phyloP scores from a whole-genome alignment of 129 eudicot species.

The Daucus carota region DNA sequence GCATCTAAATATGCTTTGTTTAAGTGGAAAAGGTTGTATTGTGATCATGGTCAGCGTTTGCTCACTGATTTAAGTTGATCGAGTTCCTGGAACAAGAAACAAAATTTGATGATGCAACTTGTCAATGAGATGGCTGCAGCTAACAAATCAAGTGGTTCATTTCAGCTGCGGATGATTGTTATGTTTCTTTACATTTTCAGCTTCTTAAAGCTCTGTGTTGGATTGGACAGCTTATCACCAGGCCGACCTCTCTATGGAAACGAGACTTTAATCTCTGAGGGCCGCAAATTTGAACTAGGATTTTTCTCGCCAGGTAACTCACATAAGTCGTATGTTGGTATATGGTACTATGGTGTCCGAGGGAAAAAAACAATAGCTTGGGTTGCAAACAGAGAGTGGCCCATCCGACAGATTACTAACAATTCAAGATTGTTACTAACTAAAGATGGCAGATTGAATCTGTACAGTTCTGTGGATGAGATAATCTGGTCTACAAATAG shows the following conservation, averaged over 20 bases:
- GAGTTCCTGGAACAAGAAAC: neutral
- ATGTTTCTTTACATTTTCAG: neutral
- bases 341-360: neutral
- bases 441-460: neutral
- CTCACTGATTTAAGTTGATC: neutral
- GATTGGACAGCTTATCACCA: neutral
- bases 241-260: neutral
- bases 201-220: neutral
- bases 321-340: neutral
- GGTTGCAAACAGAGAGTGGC: conserved; percentile 3
- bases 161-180: neutral
- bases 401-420: neutral
- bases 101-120: neutral
- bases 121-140: neutral
- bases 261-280: neutral
- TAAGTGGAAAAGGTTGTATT: neutral
- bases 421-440: neutral
- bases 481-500: neutral
- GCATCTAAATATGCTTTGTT: neutral
- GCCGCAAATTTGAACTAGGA: neutral
- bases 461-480: neutral
- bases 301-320: neutral
- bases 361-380: neutral
- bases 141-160: neutral
- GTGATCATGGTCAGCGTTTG: neutral